Evolutionary conservation across 495 filamentous ascomycete genomes (phyloP), one percentile per base, ranked within the genome.

Genomic region (Lasiosphaeriaceae sp.): DNA sequence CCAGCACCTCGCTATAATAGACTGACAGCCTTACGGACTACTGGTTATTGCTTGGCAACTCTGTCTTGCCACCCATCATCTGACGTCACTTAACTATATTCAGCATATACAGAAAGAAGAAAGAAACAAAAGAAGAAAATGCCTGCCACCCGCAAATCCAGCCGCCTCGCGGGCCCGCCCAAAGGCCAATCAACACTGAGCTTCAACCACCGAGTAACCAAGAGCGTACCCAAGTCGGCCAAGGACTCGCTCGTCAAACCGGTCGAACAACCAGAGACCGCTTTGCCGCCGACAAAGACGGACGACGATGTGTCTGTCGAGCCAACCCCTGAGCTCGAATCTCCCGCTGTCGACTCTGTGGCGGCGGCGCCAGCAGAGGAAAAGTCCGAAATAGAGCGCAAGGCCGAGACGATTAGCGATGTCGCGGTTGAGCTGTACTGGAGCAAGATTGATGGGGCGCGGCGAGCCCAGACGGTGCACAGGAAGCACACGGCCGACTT

Each of bases 151-250:
- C 85, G 87, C 67, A 82, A 84, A 66, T 74, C 77, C 1, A 70
- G 72, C 55, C 77, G 80, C 62, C 66, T 70, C 56, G 70, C 75
- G 47, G 68, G 73, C 58, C 14, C 50, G 12, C 66, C 73, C 49
- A 64, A 72, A 45, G 66, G 69, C 47, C 92, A 96, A 68, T 76
- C 85, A 2, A 92, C 85, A 16, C 82, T 96, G 58, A 84, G 86
- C 56, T 96, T 96, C 71, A 75, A 83, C 67, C 78, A 79, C 71
- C 82, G 84, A 68, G 83, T 95, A 57, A 91, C 88, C 64, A 96
- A 96, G 72, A 60, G 78, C 52, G 73, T 80, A 4, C 58, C 78
- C 37, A 86, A 88, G 63, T 71, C 77, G 2, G 58, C 74, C 55
- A 78, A 79, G 46, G 70, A 80, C 19, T 57, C 52, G 56, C 47